A percentile compares a stretch with the other conserved stretches of the same genome.
phyloP scores from a whole-genome alignment of 2,329 filamentous ascomycete genomes.

The Diplodia sapinea region DNA sequence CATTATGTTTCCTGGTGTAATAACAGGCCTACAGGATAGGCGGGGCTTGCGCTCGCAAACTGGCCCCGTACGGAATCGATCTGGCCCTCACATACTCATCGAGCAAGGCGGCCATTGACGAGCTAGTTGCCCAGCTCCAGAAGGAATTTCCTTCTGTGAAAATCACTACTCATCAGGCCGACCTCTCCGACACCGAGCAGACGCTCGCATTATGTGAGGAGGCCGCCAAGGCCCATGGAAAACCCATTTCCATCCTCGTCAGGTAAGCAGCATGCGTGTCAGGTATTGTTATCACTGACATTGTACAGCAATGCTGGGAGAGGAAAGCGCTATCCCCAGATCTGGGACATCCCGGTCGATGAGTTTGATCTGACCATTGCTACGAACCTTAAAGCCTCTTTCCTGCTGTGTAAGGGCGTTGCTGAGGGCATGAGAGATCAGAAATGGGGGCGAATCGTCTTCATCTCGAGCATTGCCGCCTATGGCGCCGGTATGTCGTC shows the following conservation, averaged over 20 bases:
- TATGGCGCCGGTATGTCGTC: constrained; percentile 57
- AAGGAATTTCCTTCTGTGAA: constrained; percentile 40
- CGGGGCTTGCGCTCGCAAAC: constrained; percentile 61
- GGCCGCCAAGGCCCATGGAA: constrained; percentile 59
- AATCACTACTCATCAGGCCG: constrained; percentile 63
- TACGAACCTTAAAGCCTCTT: constrained; percentile 67
- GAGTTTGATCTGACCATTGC: constrained; percentile 69
- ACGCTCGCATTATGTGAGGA: constrained; percentile 62
- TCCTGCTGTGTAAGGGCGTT: constrained; percentile 65
- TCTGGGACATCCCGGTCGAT: constrained; percentile 64
- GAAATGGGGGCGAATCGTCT: constrained; percentile 68
- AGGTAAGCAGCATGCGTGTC: constrained; percentile 40
- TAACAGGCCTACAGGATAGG: constrained; percentile 58
- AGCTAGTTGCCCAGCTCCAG: constrained; percentile 53
- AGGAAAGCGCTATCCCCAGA: constrained; percentile 63
- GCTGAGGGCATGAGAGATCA: constrained; percentile 66
- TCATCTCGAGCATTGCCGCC: constrained; percentile 68
- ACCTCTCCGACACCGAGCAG: constrained; percentile 61
- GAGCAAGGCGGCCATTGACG: constrained; percentile 55
- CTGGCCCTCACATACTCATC: constrained; percentile 66
- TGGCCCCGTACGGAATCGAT: constrained; percentile 59
- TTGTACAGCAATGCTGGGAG: constrained; percentile 63
- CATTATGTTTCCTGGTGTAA: background rate
- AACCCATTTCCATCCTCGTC: constrained; percentile 67
- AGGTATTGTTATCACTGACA: background rate